phyloP scores from a whole-genome alignment of 495 filamentous ascomycete species.

The Neurospora sp. region DNA sequence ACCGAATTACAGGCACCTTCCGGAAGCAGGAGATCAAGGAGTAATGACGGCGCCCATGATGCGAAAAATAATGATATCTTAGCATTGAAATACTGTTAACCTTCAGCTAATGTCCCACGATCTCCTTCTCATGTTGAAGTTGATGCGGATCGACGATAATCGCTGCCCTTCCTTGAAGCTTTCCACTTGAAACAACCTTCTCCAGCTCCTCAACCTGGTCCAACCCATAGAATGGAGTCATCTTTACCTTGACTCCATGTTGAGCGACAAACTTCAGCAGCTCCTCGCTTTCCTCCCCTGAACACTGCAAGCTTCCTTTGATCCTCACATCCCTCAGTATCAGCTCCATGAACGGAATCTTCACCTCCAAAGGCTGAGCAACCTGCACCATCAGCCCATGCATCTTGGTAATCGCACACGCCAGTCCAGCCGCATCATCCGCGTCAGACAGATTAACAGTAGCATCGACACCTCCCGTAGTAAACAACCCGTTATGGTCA shows the following conservation, averaged over 20 bases:
- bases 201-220: slow-evolving; percentile 39
- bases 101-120: not conserved
- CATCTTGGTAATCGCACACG: slow-evolving; percentile 42
- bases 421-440: slow-evolving; percentile 31
- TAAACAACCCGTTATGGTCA: slow-evolving; percentile 32
- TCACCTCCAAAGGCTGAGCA: slow-evolving; percentile 38
- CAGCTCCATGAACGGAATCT: slow-evolving; percentile 42
- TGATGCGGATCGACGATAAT: slow-evolving; percentile 36
- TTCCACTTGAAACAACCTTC: slow-evolving; percentile 37
- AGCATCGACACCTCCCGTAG: slow-evolving; percentile 29
- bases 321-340: slow-evolving; percentile 46
- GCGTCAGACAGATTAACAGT: slow-evolving; percentile 38
- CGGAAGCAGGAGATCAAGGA: slow-evolving; percentile 51
- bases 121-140: slow-evolving; percentile 14
- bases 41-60: slow-evolving; percentile 15
- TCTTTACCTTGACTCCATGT: slow-evolving; percentile 39
- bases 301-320: slow-evolving; percentile 37
- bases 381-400: slow-evolving; percentile 47
- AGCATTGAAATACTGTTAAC: not conserved
- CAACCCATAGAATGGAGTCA: slow-evolving; percentile 42
- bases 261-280: slow-evolving; percentile 45
- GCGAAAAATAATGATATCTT: slow-evolving; percentile 1
- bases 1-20: slow-evolving; percentile 36
- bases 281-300: slow-evolving; percentile 32
- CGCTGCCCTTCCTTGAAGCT: slow-evolving; percentile 44